These are phyloP conservation scores for Trichoderma afroharzianum DNA, from an alignment of 2,329 filamentous ascomycete species.

Conservation along the genomic window DNA sequence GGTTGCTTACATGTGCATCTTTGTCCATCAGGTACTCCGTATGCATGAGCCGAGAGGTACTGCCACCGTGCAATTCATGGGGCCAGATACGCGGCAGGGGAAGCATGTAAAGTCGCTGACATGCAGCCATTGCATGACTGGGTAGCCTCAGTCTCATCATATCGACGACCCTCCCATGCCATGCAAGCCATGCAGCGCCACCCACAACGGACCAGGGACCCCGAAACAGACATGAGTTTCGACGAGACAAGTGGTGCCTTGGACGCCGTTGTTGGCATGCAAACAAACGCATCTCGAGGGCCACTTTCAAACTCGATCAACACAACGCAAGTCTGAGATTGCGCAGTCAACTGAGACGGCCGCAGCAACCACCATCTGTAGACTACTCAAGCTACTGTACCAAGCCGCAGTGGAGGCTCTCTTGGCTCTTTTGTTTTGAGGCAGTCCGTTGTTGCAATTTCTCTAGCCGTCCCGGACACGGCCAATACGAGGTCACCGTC, in stretches of 20 bases:
- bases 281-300: not conserved
- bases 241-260: not conserved
- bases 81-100: not conserved
- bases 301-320: not conserved
- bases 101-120: constrained; percentile 6
- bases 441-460: constrained; percentile 8
- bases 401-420: not conserved
- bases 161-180: constrained; percentile 8
- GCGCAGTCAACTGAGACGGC: not conserved
- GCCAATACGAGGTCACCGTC: constrained; percentile 10
- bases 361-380: not conserved
- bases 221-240: constrained; percentile 10
- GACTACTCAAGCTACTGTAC: not conserved
- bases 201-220: not conserved
- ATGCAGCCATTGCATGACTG: constrained; percentile 9
- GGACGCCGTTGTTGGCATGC: not conserved
- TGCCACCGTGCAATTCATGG: not conserved
- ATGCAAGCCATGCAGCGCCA: constrained; percentile 11
- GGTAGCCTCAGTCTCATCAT: not conserved
- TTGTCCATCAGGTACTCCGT: not conserved
- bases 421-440: not conserved
- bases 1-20: constrained; percentile 7
- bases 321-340: not conserved
- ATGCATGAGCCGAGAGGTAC: not conserved
- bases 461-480: not conserved